Conservation (phyloP, 306 rosid species). For the Crataegus laevigata region DNA sequence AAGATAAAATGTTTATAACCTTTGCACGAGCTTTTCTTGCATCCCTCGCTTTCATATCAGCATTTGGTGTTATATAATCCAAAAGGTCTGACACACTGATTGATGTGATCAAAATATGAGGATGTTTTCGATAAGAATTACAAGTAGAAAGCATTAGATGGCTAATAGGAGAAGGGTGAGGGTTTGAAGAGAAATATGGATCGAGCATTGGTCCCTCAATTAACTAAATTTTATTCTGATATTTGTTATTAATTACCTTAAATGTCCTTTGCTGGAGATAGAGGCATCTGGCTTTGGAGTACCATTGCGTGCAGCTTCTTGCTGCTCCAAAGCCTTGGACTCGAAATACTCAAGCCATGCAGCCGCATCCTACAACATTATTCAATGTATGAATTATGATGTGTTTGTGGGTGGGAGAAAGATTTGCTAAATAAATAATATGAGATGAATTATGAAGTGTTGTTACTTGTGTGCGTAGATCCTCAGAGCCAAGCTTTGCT, state of each 20-base stretch:
- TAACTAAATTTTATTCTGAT: neutral
- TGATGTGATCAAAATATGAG: neutral
- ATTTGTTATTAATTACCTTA: slow-evolving; percentile 53
- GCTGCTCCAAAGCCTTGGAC: slow-evolving; percentile 98
- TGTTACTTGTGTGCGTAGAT: slow-evolving; percentile 86
- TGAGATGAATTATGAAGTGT: slow-evolving; percentile 1
- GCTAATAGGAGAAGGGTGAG: too few relatives aligned
- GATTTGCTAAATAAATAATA: neutral
- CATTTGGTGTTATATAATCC: slow-evolving; percentile 94
- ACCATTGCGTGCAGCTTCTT: slow-evolving; percentile 96
- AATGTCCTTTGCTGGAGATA: slow-evolving; percentile 96
- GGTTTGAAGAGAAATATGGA: too few relatives aligned
- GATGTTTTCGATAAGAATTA: neutral
- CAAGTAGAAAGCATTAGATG: neutral
- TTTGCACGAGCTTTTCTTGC: slow-evolving; percentile 88
- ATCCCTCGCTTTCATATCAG: slow-evolving; percentile 85
- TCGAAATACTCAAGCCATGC: slow-evolving; percentile 99
- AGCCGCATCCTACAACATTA: slow-evolving; percentile 75
- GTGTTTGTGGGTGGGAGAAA: neutral
- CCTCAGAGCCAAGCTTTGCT: slow-evolving; percentile 93
- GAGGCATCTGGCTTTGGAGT: slow-evolving; percentile 99
- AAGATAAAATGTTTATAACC: slow-evolving; percentile 35
- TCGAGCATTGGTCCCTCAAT: too few relatives aligned
- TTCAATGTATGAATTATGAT: neutral
- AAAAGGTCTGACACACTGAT: slow-evolving; percentile 93